These are phyloP conservation scores for Oryza officinalis DNA, from an alignment of 176 grass and related monocot genomes.

Conservation along the genomic window DNA sequence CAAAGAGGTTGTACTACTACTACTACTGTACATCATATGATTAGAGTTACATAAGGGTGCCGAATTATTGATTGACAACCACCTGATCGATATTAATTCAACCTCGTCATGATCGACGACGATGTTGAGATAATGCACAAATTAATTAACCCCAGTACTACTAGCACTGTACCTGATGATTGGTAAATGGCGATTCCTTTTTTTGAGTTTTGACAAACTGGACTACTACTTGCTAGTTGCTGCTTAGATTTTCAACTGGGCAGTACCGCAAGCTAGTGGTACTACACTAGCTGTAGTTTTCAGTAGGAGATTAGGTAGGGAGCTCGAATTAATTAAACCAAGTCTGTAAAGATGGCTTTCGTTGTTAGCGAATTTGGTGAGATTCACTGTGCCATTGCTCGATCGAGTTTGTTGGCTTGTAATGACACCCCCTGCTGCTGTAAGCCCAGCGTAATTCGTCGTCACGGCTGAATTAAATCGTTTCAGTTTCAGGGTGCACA, in stretches of 20 bases:
- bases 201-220: background rate
- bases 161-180: background rate
- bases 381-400: constrained; percentile 38
- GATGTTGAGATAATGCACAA: background rate
- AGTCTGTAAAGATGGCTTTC: constrained; percentile 13
- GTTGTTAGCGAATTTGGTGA: constrained; percentile 47
- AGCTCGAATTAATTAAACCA: constrained; percentile 24
- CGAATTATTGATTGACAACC: background rate
- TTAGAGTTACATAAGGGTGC: background rate
- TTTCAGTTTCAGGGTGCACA: background rate
- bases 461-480: background rate
- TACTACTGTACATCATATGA: background rate
- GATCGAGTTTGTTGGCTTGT: constrained; percentile 45
- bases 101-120: background rate
- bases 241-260: background rate
- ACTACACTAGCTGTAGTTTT: background rate
- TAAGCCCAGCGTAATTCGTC: constrained; percentile 38
- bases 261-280: background rate
- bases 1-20: background rate
- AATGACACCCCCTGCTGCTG: constrained; percentile 27
- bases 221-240: background rate
- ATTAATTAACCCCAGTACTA: background rate
- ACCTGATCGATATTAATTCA: background rate
- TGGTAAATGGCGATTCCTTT: background rate
- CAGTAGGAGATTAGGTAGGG: background rate